Base-by-base conservation (phyloP, 83 land plant species). In the Isoetes engelmannii region DNA sequence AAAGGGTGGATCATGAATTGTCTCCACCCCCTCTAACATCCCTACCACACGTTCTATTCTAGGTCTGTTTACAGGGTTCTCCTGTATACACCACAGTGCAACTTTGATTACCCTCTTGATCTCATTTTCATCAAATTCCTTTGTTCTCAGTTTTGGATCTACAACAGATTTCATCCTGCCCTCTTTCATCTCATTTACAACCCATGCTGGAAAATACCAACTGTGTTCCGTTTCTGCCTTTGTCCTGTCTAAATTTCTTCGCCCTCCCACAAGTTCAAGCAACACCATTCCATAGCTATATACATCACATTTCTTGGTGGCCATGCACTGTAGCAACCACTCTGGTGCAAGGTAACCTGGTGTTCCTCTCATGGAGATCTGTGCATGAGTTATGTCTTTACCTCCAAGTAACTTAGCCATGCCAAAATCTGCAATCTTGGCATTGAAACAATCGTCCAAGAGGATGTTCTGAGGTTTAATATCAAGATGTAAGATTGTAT, bases 391-490 rank as follows among this genome's bases (percentile, higher is more conserved):
- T 44, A 15, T 43, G 7, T 56, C 72, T 57, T 63, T 69, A 1
- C 15, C 67, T 6, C 20, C 6, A 21, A 69, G 45, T 49, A 49
- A 12, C 65, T 50, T 69, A 5, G 72, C 37, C 12, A 69, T 7
- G 13, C 72, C 72, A 18, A 69, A 69, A 10, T 69, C 65, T 41
- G 67, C n/a, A 20, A 69, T 12, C 18, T 57, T 69, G 0, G 72
- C 54, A 4, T 4, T 8, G 9, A 51, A 51, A 12, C 53, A 13
- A 4, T 8, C 0, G 53, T 68, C 70, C 4, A 69, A 48, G 20
- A 69, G 63, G 7, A 69, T n/a, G 44, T 69, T 69, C 15, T 69
- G 44, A 7, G 71, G 71, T 48, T 69, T 69, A 15, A 69, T 57
- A 10, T 69, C 72, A 20, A 37, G 48, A 41, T 69, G 72, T n/a